Evolutionary conservation across 2,329 filamentous ascomycete species (phyloP), one percentile per base, ranked within the genome.

Genomic region (Pseudocercospora vitis): DNA sequence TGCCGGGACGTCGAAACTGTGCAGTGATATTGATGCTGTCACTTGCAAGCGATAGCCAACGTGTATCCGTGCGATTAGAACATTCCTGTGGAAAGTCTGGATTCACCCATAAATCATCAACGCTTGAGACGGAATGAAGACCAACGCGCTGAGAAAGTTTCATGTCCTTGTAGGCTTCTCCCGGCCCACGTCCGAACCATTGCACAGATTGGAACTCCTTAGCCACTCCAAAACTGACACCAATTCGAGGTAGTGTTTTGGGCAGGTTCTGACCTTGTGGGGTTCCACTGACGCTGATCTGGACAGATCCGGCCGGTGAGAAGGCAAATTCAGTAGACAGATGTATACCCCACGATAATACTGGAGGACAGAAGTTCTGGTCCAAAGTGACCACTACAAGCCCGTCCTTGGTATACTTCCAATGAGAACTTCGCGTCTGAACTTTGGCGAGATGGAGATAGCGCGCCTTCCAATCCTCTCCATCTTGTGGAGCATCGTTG

Each of bases 11-110:
- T 1, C 67, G 63, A 58, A 68, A 72, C 28, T 70, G 67, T 4
- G 62, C 68, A 2, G 61, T 59, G 8, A 66, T 24, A 8, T 40
- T 33, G 2, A 54, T 56, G 19, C 50, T 49, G 9, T 26, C 57
- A 45, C 63, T 52, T 14, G 58, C 50, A 53, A 63, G 14, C 8
- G 71, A 69, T 3, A 87, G 68, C 79, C 82, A 87, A 5, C 80
- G 74, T 0, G 79, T 81, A 28, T 81, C 81, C 50, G 80, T 81
- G 11, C 81, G 74, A 65, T 88, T 88, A 1, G 83, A 82, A 48
- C 79, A 82, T 61, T 88, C 85, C 65, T 89, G 85, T 0, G 85
- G 85, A 18, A 83, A 82, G 14, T 88, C 85, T 62, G 87, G 87
- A 1, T 75, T 73, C 0, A 78, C 76, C 63, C 80, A 78, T 21